Percentiles rank a stretch among this genome's conserved stretches.
These are phyloP conservation scores for Backusella westeae DNA, from an alignment of 192 early-diverging fungal species.

Conservation along the genomic window DNA sequence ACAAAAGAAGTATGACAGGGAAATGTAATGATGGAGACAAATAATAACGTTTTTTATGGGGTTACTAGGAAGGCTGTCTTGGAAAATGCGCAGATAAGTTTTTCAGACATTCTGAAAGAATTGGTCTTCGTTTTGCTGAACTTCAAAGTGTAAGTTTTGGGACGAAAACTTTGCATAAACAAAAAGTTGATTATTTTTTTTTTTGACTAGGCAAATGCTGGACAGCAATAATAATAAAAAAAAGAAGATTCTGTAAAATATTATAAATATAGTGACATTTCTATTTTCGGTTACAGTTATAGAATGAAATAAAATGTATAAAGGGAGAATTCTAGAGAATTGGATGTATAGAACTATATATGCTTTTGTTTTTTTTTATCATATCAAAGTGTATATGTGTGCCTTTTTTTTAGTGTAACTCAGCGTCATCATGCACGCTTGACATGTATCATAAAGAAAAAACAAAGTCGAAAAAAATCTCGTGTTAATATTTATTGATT, in stretches of 20 bases:
- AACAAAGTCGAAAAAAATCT: background rate
- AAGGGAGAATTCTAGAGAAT: background rate
- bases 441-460: background rate
- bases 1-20: conserved; percentile 70
- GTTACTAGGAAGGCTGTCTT: conserved; percentile 73
- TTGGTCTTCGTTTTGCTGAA: conserved; percentile 82
- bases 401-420: background rate
- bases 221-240: background rate
- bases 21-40: background rate
- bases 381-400: background rate
- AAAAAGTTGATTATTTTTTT: background rate
- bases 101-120: conserved; percentile 92
- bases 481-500: background rate
- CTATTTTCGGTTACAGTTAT: background rate
- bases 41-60: background rate
- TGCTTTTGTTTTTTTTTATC: background rate
- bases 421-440: background rate
- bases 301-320: background rate
- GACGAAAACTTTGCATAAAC: background rate
- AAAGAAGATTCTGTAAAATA: conserved; percentile 1
- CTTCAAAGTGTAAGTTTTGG: conserved; percentile 50
- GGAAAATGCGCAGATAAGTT: conserved; percentile 91
- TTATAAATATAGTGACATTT: background rate
- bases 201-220: conserved; percentile 3
- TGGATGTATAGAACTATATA: too few species aligned